Evolutionary conservation across 768 basidiomycete genomes (phyloP).

Genomic region (Dentipellis sp.): DNA sequence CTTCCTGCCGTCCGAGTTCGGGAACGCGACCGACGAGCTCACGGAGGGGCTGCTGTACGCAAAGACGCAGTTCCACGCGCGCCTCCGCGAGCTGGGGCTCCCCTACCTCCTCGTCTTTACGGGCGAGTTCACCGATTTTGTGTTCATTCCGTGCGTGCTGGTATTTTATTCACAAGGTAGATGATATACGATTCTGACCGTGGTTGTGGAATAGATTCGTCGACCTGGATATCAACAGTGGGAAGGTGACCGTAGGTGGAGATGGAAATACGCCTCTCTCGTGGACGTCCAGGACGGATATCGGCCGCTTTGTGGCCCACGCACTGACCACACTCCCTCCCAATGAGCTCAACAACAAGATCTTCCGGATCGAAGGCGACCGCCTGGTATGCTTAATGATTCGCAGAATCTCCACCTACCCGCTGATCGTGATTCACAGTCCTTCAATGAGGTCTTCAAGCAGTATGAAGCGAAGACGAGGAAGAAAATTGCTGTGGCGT

Average conservation of each 20-base stretch:
- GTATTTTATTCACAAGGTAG: neutral
- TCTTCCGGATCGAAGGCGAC: conserved; percentile 11
- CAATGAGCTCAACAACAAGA: conserved; percentile 7
- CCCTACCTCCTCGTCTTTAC: conserved; percentile 13
- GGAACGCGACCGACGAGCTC: conserved; percentile 10
- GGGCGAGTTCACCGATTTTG: conserved; percentile 12
- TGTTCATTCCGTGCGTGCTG: conserved; percentile 2
- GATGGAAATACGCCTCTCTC: conserved; percentile 11
- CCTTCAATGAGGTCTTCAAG: conserved; percentile 14
- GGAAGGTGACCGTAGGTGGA: conserved; percentile 10
- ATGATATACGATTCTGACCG: neutral
- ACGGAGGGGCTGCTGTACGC: conserved; percentile 2
- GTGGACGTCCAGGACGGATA: conserved; percentile 13
- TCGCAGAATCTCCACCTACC: neutral
- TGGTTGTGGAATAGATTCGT: neutral
- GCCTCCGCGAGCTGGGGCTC: conserved; percentile 10
- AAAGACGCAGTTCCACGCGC: conserved; percentile 6
- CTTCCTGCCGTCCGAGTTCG: conserved; percentile 20
- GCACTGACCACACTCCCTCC: conserved; percentile 11
- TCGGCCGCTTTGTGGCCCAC: conserved; percentile 14
- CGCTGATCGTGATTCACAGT: neutral
- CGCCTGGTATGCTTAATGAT: conserved; percentile 6
- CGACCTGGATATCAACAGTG: conserved; percentile 4
- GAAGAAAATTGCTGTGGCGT: conserved; percentile 9
- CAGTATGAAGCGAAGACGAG: conserved; percentile 10